These are phyloP conservation scores for Fusarium fracticaudum DNA, from an alignment of 2,329 filamentous ascomycete genomes.

Conservation along the genomic window DNA sequence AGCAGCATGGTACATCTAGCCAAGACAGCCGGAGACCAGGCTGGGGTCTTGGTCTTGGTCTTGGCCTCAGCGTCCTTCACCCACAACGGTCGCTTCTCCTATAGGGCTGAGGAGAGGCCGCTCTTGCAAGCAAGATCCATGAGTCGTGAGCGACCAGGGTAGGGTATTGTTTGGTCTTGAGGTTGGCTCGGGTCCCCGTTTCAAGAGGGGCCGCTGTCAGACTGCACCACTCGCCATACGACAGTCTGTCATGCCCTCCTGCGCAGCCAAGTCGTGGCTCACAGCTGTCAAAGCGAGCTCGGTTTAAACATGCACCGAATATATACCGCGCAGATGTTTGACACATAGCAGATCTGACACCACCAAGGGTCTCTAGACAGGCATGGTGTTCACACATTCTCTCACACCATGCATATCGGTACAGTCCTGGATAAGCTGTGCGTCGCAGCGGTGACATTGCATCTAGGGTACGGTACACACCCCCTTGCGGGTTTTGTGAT, in stretches of 20 bases:
- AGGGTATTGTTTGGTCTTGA: conserved; percentile 12
- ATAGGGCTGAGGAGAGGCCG: conserved; percentile 30
- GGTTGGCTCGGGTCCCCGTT: conserved; percentile 4
- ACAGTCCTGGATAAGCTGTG: not conserved
- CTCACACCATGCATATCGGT: not conserved
- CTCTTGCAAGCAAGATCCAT: conserved; percentile 33
- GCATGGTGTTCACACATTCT: not conserved
- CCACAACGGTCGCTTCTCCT: conserved; percentile 9
- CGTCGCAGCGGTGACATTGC: not conserved
- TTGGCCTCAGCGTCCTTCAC: not conserved
- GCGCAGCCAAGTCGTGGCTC: not conserved
- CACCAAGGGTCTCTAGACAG: not conserved
- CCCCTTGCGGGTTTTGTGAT: not conserved
- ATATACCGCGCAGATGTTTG: not conserved
- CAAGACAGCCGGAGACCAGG: not conserved
- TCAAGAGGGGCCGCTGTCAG: conserved; percentile 26
- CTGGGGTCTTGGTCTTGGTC: not conserved
- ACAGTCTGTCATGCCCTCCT: conserved; percentile 5
- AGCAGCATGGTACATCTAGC: not conserved
- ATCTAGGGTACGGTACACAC: not conserved
- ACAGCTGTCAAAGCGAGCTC: not conserved
- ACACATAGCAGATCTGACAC: conserved; percentile 1
- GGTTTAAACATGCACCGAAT: not conserved
- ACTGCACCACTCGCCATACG: conserved; percentile 17
- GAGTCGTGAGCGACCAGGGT: conserved; percentile 10